Percentiles rank a stretch among this genome's conserved stretches.
These are phyloP conservation scores for Quercus ilex DNA, from an alignment of 306 rosid genomes.

Conservation along the genomic window DNA sequence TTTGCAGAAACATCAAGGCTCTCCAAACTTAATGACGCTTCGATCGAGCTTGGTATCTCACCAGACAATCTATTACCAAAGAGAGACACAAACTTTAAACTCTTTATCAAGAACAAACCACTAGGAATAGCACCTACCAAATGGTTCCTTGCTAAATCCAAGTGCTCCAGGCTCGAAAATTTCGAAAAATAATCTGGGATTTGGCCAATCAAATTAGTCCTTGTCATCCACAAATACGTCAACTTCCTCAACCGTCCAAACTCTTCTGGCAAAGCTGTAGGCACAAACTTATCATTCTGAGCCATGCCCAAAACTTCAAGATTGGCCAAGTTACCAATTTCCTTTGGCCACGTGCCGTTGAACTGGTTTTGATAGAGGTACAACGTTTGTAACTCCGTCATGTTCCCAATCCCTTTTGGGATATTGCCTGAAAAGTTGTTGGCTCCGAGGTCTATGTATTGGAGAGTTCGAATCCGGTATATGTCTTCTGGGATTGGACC, in stretches of 20 bases:
- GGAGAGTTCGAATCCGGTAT: constrained; percentile 36
- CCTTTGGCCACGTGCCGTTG: constrained; percentile 57
- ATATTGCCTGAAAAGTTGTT: constrained; percentile 69
- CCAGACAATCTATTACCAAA: constrained; percentile 55
- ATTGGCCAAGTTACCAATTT: constrained; percentile 54
- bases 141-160: constrained; percentile 52
- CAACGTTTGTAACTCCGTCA: constrained; percentile 31
- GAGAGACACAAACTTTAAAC: constrained; percentile 36
- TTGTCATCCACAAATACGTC: constrained; percentile 37
- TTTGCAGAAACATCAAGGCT: constrained; percentile 44
- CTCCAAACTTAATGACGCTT: constrained; percentile 37
- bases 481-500: constrained; percentile 62
- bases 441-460: constrained; percentile 41
- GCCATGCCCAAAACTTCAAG: constrained; percentile 52
- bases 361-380: constrained; percentile 35
- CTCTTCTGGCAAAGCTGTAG: constrained; percentile 47
- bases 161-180: constrained; percentile 39
- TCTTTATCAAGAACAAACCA: constrained; percentile 42
- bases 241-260: constrained; percentile 52
- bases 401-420: constrained; percentile 51
- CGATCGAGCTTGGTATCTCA: constrained; percentile 47
- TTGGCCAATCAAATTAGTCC: constrained; percentile 48
- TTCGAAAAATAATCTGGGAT: constrained; percentile 47
- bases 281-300: constrained; percentile 24
- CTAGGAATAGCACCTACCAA: constrained; percentile 61